Evolutionary conservation across 1,284 basidiomycete genomes (phyloP).

Genomic region (Clitocybe nebularis): DNA sequence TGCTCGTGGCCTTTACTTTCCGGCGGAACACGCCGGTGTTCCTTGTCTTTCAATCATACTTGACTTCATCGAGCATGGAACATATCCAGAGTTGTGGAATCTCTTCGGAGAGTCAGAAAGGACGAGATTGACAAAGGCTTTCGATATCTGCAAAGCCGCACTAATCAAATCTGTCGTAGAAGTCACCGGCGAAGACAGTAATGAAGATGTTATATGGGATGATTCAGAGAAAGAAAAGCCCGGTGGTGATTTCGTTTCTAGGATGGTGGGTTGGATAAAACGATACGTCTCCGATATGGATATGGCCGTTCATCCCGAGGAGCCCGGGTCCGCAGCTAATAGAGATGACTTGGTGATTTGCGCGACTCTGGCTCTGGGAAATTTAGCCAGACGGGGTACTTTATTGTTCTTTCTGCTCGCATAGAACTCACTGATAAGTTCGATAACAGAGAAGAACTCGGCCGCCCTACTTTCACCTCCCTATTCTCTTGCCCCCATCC

Average conservation of each 20-base stretch:
- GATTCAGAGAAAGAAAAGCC: constrained; percentile 50
- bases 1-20: constrained; percentile 59
- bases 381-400: constrained; percentile 74
- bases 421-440: constrained; percentile 8
- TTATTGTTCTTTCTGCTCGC: constrained; percentile 9
- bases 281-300: constrained; percentile 39
- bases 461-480: constrained; percentile 54
- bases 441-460: constrained; percentile 57
- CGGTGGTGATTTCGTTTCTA: constrained; percentile 69
- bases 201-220: constrained; percentile 71
- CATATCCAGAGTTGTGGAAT: constrained; percentile 63
- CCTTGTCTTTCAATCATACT: constrained; percentile 61
- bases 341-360: constrained; percentile 82
- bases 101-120: constrained; percentile 40
- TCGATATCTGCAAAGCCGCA: constrained; percentile 80
- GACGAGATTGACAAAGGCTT: constrained; percentile 61
- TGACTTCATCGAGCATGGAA: constrained; percentile 68
- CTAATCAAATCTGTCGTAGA: constrained; percentile 84
- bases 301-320: constrained; percentile 12
- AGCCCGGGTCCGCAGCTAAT: constrained; percentile 17
- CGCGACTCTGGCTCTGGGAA: constrained; percentile 78
- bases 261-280: constrained; percentile 77
- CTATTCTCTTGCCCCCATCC: constrained; percentile 44
- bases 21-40: constrained; percentile 53
- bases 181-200: constrained; percentile 78